Conservation (phyloP, 2,329 filamentous ascomycete species). For the Neofusicoccum parvum region DNA sequence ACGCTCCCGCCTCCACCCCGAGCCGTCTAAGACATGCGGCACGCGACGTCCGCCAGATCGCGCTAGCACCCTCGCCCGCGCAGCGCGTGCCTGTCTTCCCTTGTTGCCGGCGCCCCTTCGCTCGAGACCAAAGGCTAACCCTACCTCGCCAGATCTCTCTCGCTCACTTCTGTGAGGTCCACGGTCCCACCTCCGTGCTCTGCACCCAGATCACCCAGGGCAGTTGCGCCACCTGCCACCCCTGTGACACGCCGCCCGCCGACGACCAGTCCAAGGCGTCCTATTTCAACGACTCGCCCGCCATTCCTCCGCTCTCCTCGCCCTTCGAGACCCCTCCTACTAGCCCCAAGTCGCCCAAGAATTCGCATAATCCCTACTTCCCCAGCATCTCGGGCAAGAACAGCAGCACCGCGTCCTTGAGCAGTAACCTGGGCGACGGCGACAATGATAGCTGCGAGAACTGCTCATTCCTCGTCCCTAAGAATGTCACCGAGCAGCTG, state of each 20-base stretch:
- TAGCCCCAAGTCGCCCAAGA: constrained; percentile 40
- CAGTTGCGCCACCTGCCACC: constrained; percentile 56
- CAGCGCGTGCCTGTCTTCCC: constrained; percentile 18
- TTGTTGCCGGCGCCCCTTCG: constrained; percentile 2
- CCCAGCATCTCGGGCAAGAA: constrained; percentile 34
- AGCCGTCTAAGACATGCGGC: constrained; percentile 23
- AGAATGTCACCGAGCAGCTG: constrained; percentile 55
- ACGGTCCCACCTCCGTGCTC: constrained; percentile 64
- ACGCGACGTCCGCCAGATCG: constrained; percentile 16
- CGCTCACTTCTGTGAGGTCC: constrained; percentile 64
- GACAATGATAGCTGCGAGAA: constrained; percentile 60
- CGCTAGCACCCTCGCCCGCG: constrained; percentile 27
- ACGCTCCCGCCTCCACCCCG: constrained; percentile 19
- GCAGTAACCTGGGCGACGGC: constrained; percentile 37
- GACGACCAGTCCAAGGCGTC: constrained; percentile 39
- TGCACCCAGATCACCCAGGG: constrained; percentile 61
- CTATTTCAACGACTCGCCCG: constrained; percentile 34
- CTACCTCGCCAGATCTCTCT: constrained; percentile 55
- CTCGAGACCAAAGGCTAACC: constrained; percentile 27
- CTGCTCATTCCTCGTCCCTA: constrained; percentile 58
- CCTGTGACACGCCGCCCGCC: constrained; percentile 46
- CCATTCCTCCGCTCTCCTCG: constrained; percentile 34
- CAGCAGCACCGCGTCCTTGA: constrained; percentile 31
- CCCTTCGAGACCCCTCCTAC: constrained; percentile 46
- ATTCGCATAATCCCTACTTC: constrained; percentile 53